Evolutionary conservation across 1,284 basidiomycete species (phyloP).

Genomic region (Austroboletus novae-zelandiae): DNA sequence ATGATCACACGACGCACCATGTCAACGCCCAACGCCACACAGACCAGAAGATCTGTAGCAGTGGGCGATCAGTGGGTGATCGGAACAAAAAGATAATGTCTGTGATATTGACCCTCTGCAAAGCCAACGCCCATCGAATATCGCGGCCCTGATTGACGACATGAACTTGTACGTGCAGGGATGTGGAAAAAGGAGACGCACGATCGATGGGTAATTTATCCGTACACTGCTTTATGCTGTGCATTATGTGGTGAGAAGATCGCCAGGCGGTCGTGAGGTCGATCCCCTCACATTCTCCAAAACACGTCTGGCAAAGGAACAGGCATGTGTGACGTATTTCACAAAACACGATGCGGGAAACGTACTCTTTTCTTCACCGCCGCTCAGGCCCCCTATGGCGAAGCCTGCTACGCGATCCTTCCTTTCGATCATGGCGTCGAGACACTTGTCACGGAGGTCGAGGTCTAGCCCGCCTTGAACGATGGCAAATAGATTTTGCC

Average conservation of each 20-base stretch:
- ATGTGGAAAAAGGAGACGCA: slow-evolving; percentile 37
- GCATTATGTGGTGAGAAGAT: slow-evolving; percentile 12
- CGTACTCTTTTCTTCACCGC: slow-evolving; percentile 83
- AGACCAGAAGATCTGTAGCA: slow-evolving; percentile 72
- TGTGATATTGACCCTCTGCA: slow-evolving; percentile 63
- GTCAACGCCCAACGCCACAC: slow-evolving; percentile 84
- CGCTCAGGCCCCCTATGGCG: slow-evolving; percentile 81
- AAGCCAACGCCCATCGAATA: slow-evolving; percentile 90
- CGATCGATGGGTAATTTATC: slow-evolving; percentile 70
- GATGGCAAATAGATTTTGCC: slow-evolving; percentile 84
- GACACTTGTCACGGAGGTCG: slow-evolving; percentile 65
- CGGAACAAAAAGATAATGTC: background rate
- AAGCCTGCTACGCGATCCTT: slow-evolving; percentile 73
- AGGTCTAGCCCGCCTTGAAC: slow-evolving; percentile 80
- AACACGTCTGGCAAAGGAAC: slow-evolving; percentile 56
- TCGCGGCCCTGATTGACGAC: slow-evolving; percentile 56
- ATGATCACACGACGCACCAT: slow-evolving; percentile 53
- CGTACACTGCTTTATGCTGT: slow-evolving; percentile 77
- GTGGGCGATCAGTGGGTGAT: background rate
- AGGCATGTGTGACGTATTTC: slow-evolving; percentile 4
- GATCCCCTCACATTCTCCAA: slow-evolving; percentile 71
- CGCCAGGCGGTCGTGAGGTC: background rate
- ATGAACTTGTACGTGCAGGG: slow-evolving; percentile 2
- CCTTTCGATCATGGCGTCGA: slow-evolving; percentile 77
- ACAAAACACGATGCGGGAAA: background rate